Conservation (phyloP, 2,329 filamentous ascomycete genomes). For the Trichoderma afroharzianum region DNA sequence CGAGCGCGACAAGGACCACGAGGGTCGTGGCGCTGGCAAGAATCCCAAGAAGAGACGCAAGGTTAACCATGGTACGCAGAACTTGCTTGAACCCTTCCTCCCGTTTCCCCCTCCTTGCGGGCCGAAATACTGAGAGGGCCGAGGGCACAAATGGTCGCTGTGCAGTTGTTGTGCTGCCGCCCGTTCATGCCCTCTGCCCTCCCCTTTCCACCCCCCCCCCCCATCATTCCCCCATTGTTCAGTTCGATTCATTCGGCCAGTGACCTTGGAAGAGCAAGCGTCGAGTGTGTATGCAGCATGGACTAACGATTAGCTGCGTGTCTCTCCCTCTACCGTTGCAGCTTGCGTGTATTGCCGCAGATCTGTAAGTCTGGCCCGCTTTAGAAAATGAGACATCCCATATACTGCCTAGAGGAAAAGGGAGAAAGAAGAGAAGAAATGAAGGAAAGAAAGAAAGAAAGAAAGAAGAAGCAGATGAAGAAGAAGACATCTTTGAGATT, state of each 20-base stretch:
- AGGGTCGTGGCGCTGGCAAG: slow-evolving; percentile 34
- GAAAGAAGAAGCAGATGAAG: not conserved
- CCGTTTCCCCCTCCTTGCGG: not conserved
- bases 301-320: slow-evolving; percentile 33
- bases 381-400: not conserved
- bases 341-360: slow-evolving; percentile 85
- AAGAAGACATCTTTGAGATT: not conserved
- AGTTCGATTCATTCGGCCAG: not conserved
- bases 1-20: slow-evolving; percentile 30
- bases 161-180: not conserved
- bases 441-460: not conserved
- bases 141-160: not conserved
- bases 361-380: slow-evolving; percentile 65
- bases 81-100: slow-evolving; percentile 20
- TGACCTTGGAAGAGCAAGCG: not conserved
- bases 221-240: not conserved
- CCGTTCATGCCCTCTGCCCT: not conserved
- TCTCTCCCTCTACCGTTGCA: slow-evolving; percentile 32
- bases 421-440: not conserved
- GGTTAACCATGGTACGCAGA: slow-evolving; percentile 76
- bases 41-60: slow-evolving; percentile 83
- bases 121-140: not conserved
- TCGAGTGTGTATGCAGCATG: slow-evolving; percentile 13
- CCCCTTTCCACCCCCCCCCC: not conserved
- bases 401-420: not conserved